phyloP scores from a whole-genome alignment of 1,284 basidiomycete species.

The Sanguinoderma infundibulare region DNA sequence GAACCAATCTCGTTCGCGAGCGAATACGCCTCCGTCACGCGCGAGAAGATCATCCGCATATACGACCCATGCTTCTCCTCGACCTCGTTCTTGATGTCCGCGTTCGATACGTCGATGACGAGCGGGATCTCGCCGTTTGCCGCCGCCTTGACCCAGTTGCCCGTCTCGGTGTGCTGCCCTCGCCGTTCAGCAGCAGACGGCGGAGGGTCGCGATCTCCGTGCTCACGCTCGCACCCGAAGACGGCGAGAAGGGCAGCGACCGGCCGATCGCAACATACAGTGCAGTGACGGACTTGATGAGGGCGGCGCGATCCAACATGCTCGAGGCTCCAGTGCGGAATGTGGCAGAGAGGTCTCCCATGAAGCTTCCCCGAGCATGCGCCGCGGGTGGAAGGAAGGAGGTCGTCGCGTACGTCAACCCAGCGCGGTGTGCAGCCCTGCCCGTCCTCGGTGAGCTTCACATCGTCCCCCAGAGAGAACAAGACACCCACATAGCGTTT shows the following conservation, averaged over 20 bases:
- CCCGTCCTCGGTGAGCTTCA: neutral
- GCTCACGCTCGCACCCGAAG: slow-evolving; percentile 47
- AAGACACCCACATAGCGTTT: slow-evolving; percentile 62
- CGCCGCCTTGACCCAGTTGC: slow-evolving; percentile 58
- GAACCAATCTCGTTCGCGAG: slow-evolving; percentile 70
- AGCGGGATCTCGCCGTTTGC: slow-evolving; percentile 51
- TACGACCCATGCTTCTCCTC: slow-evolving; percentile 60
- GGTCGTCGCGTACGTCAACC: slow-evolving; percentile 65
- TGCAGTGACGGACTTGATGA: slow-evolving; percentile 71
- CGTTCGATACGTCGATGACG: slow-evolving; percentile 47
- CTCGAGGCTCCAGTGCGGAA: slow-evolving; percentile 62
- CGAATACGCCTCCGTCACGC: slow-evolving; percentile 77
- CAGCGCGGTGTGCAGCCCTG: slow-evolving; percentile 64
- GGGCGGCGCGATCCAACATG: slow-evolving; percentile 67
- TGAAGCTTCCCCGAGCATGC: slow-evolving; percentile 64
- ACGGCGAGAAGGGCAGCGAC: slow-evolving; percentile 34
- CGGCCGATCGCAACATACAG: slow-evolving; percentile 70
- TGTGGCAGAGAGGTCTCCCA: slow-evolving; percentile 54
- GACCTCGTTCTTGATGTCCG: slow-evolving; percentile 70
- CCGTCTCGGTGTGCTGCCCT: slow-evolving; percentile 42
- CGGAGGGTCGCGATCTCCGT: slow-evolving; percentile 60
- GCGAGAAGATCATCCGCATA: slow-evolving; percentile 70
- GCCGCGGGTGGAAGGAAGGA: slow-evolving; percentile 61
- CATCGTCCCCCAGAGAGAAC: slow-evolving; percentile 24
- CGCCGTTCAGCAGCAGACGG: slow-evolving; percentile 50